Base-by-base conservation (phyloP, 2,329 filamentous ascomycete genomes). In the Hypoxylon sp. region DNA sequence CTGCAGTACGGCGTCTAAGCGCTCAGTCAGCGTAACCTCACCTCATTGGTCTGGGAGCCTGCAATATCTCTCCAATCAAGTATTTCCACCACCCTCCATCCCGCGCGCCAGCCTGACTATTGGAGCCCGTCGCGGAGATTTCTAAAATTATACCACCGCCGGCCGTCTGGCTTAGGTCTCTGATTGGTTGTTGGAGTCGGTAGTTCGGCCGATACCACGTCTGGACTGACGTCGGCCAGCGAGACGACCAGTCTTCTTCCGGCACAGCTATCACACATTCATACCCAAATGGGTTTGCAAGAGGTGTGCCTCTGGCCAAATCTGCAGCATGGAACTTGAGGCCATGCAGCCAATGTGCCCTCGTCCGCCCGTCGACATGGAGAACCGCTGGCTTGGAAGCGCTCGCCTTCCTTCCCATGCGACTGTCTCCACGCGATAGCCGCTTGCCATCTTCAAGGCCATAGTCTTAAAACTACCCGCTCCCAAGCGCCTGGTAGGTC, bases 401-500 rank as follows among this genome's bases (percentile, higher is more conserved):
- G 74, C 75, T 71, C 68, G 55, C 49, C 49, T 61, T 63, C 61
- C 42, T 64, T 64, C 65, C 44, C 61, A 69, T 70, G 46, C 64
- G 52, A 64, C 58, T 59, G 57, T 70, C 65, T 59, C 64, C 71
- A 59, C 69, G 64, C 58, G 57, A 60, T 77, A 77, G 68, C 74
- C 74, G 75, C 75, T 73, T 68, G 68, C 64, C 69, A 52, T 72
- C 46, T 62, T 56, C 49, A 56, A 44, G 45, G 38, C 64, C 38
- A 55, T 42, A 58, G 57, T 72, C 67, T 74, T 77, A 77, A 77
- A 75, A 74, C 70, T 74, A 73, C 64, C 68, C 50, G 45, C 44
- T 68, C 69, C 74, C 74, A 61, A 51, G 53, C 64, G 36, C 61
- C 56, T 57, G 65, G 72, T 71, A 71, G 69, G 71, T 61, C 22